Base-by-base conservation (phyloP, 345 rosid genomes). In the Luvunga scandens region DNA sequence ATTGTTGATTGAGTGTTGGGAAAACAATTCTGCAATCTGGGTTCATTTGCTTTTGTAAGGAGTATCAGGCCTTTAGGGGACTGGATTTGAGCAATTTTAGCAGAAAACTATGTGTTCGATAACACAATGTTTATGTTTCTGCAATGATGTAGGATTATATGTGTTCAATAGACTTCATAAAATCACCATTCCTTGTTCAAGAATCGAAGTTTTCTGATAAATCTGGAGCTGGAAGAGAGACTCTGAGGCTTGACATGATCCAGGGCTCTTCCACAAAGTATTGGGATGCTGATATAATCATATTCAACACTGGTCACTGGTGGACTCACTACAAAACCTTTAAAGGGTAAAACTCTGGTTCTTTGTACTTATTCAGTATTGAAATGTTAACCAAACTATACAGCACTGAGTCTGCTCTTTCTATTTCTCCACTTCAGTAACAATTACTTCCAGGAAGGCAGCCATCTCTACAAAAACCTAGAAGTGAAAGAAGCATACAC, bases 281-380 rank as follows among this genome's bases (percentile, higher is more conserved):
- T 72, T 72, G 50, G 34, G 81, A 87, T 75, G 90, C 95, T 56
- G 95, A 88, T 76, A 84, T 91, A 78, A 82, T 89, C 48, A 79
- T 91, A 66, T 91, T 89, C 88, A 91, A 91, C 81, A 87, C 93
- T 12, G 93, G 90, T 34, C 95, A 91, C 59, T 89, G 91, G 95
- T 91, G 91, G 95, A 91, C 92, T 84, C 92, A 88, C 81, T 80
- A 79, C 76, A 91, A 89, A 87, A 86, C 89, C 57, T 45, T 53
- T 36, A 71, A 81, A 77, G 90, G 90, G 92, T 86, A 84, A 66
- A 64, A 53, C 57, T 39, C 27, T 33, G 25, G 9, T 33, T 66
- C 25, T 16, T 25, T 5, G 67, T 60, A 1, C 27, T n/a, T 45
- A 42, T 60, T 28, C 59, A 48, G 56, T 2, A 2, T 72, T 69